Base-by-base conservation (phyloP, 257 asterid species). In the Ocimum tenuiflorum region DNA sequence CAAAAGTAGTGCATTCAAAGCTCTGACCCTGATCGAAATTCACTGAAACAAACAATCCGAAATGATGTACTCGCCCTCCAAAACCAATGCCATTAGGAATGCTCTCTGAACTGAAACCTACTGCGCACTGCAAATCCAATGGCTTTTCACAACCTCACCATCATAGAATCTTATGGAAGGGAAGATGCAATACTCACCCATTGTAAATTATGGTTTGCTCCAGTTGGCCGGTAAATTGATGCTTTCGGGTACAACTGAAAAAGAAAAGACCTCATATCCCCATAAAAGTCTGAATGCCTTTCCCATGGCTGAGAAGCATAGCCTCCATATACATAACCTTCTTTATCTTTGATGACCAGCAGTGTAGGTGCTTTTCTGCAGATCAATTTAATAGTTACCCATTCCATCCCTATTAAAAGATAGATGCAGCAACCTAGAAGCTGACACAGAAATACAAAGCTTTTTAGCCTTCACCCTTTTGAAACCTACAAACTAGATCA, bases 281-380 rank as follows among this genome's bases (percentile, higher is more conserved):
- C 97, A 59, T 81, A 89, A 77, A 80, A 92, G 52, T 89, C 99
- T 2, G 81, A 78, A 39, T 89, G 99, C 57, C 74, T 86, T 71
- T 89, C 97, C 99, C 99, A 89, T 33, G 99, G 85, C 73, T 87
- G 97, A 76, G 99, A 92, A 67, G 96, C 97, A 75, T 84, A 88
- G 70, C 99, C 99, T 65, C 96, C 99, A 63, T 87, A 89, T 22
- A 88, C 69, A 77, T n/a, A 75, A 35, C 95, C 97, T 73, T 92
- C 94, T 73, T 63, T 86, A 73, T 89, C 99, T 77, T 83, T 92
- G 70, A 92, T 80, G 67, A 89, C 79, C 84, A 89, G 49, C 64
- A 92, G 61, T n/a, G 94, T 80, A 3, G 91, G 90, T 23, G 91
- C 97, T 52, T 78, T 74, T 79, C 99, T 92, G 94, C 85, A 84